These are phyloP conservation scores for Botryotinia globosa DNA, from an alignment of 2,329 filamentous ascomycete species.

Conservation along the genomic window DNA sequence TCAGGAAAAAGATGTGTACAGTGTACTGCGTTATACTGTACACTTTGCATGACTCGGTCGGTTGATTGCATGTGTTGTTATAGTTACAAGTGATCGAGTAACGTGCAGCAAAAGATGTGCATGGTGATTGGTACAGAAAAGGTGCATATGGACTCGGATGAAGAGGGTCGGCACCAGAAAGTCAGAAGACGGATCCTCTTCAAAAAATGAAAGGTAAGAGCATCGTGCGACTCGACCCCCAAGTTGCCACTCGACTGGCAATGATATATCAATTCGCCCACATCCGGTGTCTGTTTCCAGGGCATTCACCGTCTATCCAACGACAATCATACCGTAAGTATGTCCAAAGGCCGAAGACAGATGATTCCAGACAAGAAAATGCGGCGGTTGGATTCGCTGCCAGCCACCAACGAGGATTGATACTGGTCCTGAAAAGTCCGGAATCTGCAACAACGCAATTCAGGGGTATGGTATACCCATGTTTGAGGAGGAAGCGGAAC, in stretches of 20 bases:
- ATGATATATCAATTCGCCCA: background rate
- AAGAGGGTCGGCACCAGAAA: constrained; percentile 16
- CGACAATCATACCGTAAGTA: constrained; percentile 6
- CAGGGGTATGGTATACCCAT: constrained; percentile 24
- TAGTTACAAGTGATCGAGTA: constrained; percentile 18
- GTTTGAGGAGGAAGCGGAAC: constrained; percentile 19
- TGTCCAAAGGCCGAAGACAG: constrained; percentile 1
- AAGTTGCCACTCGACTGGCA: background rate
- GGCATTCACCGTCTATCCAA: background rate
- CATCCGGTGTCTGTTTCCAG: background rate
- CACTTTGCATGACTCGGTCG: constrained; percentile 22
- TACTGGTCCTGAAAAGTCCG: constrained; percentile 15
- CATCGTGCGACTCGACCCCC: constrained; percentile 13
- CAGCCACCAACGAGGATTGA: constrained; percentile 21
- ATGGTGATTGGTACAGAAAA: constrained; percentile 14
- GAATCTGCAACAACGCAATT: constrained; percentile 20
- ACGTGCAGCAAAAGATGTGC: constrained; percentile 16
- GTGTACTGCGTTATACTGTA: constrained; percentile 15
- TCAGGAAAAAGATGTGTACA: constrained; percentile 13
- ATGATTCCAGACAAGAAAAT: constrained; percentile 8
- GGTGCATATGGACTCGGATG: constrained; percentile 12
- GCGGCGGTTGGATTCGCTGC: constrained; percentile 22
- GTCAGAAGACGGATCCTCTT: constrained; percentile 15
- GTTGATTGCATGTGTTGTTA: constrained; percentile 23
- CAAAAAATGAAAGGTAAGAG: background rate